A percentile compares a stretch with the other conserved stretches of the same genome.
These are phyloP conservation scores for Talaromyces rugulosus DNA, from an alignment of 2,329 filamentous ascomycete species.

Conservation along the genomic window DNA sequence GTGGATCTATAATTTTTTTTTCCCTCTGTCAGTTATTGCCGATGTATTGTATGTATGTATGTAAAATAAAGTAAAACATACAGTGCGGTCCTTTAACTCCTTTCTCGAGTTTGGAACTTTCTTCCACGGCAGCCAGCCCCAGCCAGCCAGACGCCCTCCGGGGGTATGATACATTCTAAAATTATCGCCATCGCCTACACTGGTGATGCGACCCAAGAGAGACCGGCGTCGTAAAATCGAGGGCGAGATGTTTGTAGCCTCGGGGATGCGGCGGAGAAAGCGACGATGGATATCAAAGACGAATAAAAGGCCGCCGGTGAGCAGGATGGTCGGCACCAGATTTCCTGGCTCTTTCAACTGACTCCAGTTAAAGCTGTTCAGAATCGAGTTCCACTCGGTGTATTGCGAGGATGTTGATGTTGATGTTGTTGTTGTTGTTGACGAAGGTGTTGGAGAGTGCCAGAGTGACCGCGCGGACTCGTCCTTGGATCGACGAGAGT, in stretches of 20 bases:
- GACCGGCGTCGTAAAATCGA: constrained; percentile 69
- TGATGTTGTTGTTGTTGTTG: constrained; percentile 10
- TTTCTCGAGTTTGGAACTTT: constrained; percentile 65
- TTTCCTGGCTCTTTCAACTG: constrained; percentile 34
- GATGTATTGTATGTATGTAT: background rate
- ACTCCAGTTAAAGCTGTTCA: constrained; percentile 39
- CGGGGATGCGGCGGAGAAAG: constrained; percentile 81
- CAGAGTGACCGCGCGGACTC: constrained; percentile 13
- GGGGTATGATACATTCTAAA: constrained; percentile 94
- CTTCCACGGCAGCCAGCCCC: constrained; percentile 80
- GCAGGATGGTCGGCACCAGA: constrained; percentile 32
- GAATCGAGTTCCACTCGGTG: constrained; percentile 37
- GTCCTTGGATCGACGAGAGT: constrained; percentile 18
- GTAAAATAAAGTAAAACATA: constrained; percentile 39
- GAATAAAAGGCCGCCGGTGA: constrained; percentile 36
- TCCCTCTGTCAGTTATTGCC: background rate
- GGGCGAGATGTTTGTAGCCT: constrained; percentile 69
- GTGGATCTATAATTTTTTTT: constrained; percentile 55
- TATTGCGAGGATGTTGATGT: constrained; percentile 23
- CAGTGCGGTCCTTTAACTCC: constrained; percentile 71
- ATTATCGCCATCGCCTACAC: constrained; percentile 93
- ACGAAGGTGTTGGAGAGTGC: constrained; percentile 9
- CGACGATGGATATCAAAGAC: constrained; percentile 32
- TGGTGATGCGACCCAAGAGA: constrained; percentile 81
- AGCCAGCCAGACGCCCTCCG: constrained; percentile 79